Base-by-base conservation (phyloP, 169 alveolate genomes). In the Plasmodium relictum region DNA sequence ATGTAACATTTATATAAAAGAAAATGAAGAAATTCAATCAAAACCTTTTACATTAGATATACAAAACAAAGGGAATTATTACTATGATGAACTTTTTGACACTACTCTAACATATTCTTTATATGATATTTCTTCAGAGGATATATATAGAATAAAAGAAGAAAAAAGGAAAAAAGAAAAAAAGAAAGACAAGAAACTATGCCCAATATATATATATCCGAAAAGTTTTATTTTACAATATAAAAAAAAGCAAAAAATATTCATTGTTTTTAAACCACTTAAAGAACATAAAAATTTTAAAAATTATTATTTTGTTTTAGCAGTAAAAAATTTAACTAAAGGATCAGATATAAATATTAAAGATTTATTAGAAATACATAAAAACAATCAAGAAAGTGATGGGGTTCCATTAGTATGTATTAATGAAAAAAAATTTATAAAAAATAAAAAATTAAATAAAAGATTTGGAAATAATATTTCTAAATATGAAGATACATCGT, bases 171-270 rank as follows among this genome's bases (percentile, higher is more conserved):
- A 39, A 76, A 42, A 50, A 41, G 44, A n/a, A 24, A 66, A 54
- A 50, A n/a, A n/a, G 12, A 74, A 58, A 39, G 52, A 78, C 12
- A 45, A 42, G 31, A 16, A 44, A 14, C 8, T 68, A 61, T 80
- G 90, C 31, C 90, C 90, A 50, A 18, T 80, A n/a, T 80, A 80
- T n/a, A 68, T 80, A 41, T 80, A 58, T 45, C 90, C 90, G 0
- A n/a, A 26, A 37, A 45, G 26, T 1, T 80, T 80, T 62, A 45
- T 44, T 59, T 68, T 80, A 45, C 66, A 83, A 6, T 80, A 80
- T 41, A 80, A 80, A 41, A 66, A 56, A 41, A 39, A 73, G 9
- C 50, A 80, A 56, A 80, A 68, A 24, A 54, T 80, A 80, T 68
- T 44, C 18, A 68, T 80, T 8, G 52, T 80, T 66, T 80, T 80